phyloP scores from a whole-genome alignment of 768 basidiomycete species.

The Pholiota molesta region DNA sequence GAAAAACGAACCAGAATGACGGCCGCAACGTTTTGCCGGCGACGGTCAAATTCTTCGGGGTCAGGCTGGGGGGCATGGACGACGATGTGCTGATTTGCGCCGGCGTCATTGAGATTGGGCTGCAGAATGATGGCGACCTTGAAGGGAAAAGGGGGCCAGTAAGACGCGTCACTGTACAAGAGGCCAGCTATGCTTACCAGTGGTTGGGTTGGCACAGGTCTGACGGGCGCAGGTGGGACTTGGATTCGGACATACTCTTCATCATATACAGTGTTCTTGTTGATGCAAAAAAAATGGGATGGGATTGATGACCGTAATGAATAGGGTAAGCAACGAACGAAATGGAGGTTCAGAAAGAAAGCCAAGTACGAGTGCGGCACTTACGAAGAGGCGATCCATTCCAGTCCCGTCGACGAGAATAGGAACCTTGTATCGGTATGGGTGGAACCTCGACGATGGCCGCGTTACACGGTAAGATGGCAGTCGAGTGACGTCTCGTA shows the following conservation, averaged over 20 bases:
- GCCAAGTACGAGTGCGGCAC: neutral
- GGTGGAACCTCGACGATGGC: neutral
- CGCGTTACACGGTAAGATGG: neutral
- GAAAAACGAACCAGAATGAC: slow-evolving; percentile 14
- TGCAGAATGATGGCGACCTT: slow-evolving; percentile 7
- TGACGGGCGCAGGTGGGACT: slow-evolving; percentile 18
- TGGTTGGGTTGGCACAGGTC: neutral
- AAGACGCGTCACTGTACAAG: neutral
- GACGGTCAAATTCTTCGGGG: slow-evolving; percentile 5
- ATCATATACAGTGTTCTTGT: slow-evolving; percentile 31
- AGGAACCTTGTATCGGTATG: neutral
- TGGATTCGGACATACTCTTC: slow-evolving; percentile 20
- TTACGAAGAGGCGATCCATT: neutral
- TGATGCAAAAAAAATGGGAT: neutral
- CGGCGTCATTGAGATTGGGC: neutral
- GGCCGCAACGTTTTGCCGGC: neutral
- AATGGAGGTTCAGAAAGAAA: neutral
- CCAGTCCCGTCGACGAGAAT: neutral
- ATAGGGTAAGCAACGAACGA: neutral
- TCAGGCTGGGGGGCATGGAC: neutral
- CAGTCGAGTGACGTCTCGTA: neutral
- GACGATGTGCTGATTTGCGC: neutral
- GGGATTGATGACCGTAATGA: neutral
- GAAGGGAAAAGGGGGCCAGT: neutral
- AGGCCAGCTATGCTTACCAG: slow-evolving; percentile 9